A percentile compares a stretch with the other conserved stretches of the same genome.
phyloP scores from a whole-genome alignment of 2,329 filamentous ascomycete species.

The Alternaria alternata region DNA sequence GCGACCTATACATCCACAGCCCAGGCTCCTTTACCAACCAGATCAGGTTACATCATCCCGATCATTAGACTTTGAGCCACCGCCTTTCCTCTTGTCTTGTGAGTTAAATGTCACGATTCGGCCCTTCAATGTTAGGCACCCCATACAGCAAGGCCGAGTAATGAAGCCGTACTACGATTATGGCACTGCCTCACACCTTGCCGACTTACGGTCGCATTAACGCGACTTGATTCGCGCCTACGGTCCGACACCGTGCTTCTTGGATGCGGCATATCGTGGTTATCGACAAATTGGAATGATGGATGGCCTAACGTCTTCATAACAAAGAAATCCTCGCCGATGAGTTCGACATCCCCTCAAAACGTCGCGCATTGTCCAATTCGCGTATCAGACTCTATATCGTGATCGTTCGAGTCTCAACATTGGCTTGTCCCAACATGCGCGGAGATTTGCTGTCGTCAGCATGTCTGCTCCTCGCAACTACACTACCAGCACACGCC shows the following conservation, averaged over 20 bases:
- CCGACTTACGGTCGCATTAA: not conserved
- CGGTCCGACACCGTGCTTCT: not conserved
- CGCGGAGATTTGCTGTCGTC: not conserved
- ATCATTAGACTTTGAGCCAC: not conserved
- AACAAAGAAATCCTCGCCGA: not conserved
- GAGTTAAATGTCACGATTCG: not conserved
- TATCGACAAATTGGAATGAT: not conserved
- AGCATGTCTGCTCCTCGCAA: conserved; percentile 1
- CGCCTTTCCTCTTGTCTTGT: not conserved
- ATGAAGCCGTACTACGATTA: not conserved
- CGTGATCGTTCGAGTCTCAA: not conserved
- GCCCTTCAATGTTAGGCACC: not conserved
- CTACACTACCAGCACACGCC: not conserved
- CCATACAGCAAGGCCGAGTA: not conserved
- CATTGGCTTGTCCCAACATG: not conserved
- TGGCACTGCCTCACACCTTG: conserved; percentile 4
- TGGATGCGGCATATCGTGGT: not conserved
- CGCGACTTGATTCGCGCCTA: not conserved
- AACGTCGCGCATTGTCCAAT: not conserved
- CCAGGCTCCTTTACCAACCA: not conserved
- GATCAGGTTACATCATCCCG: not conserved
- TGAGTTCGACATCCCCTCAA: not conserved
- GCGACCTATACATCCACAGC: not conserved
- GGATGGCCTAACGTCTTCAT: not conserved
- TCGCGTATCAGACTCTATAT: not conserved